Conservation (phyloP, 2,329 filamentous ascomycete species). For the Trichoderma brevicompactum region DNA sequence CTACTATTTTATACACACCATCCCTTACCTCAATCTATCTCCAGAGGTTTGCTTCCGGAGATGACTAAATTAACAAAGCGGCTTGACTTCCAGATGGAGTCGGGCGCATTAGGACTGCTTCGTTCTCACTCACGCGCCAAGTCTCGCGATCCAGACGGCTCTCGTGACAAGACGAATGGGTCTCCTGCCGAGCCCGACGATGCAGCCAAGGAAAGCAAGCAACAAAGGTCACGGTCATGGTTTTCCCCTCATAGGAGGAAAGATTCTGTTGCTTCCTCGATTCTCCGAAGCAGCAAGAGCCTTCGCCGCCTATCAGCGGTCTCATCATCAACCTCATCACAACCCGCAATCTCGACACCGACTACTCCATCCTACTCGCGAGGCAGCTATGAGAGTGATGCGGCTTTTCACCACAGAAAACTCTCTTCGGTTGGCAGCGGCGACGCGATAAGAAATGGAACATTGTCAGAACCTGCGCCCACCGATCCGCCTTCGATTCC, state of each 20-base stretch:
- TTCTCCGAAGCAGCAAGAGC: constrained; percentile 24
- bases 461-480: not conserved
- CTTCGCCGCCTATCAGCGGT: constrained; percentile 25
- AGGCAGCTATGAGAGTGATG: constrained; percentile 49
- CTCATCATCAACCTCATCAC: constrained; percentile 12
- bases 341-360: constrained; percentile 30
- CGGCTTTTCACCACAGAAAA: constrained; percentile 38
- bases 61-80: constrained; percentile 22
- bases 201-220: constrained; percentile 19
- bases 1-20: constrained; percentile 4
- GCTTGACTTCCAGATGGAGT: constrained; percentile 23
- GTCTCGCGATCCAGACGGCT: not conserved
- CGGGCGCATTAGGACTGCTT: constrained; percentile 13
- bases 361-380: constrained; percentile 52
- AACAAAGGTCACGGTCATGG: constrained; percentile 28
- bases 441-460: constrained; percentile 5
- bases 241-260: constrained; percentile 27
- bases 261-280: constrained; percentile 24
- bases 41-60: not conserved
- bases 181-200: constrained; percentile 2
- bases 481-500: constrained; percentile 26
- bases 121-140: constrained; percentile 20
- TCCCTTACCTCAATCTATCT: not conserved
- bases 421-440: not conserved
- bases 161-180: constrained; percentile 1